Base-by-base conservation (phyloP, 352 stramenopile genomes). In the Globisporangium megalacanthum region DNA sequence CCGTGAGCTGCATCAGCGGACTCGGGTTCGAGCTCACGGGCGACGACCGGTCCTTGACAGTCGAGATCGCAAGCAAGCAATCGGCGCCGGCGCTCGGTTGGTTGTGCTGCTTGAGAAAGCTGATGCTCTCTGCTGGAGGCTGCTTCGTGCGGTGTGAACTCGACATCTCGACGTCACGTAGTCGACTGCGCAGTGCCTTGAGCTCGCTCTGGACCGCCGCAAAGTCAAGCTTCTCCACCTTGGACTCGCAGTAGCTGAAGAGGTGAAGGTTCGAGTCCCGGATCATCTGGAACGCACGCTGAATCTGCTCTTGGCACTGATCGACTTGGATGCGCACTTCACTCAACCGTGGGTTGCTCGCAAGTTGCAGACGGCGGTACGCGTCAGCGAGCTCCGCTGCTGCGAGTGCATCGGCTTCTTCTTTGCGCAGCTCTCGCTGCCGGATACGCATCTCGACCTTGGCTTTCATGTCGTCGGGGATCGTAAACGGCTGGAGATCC, bases 361-460 rank as follows among this genome's bases (percentile, higher is more conserved):
- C 71, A 4, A 91, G 65, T 37, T 86, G 71, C 6, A 91, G 35
- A 8, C 80, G 68, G 8, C 77, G 64, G 52, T 91, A 91, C 3
- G 80, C 80, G 7, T 88, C 76, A 0, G 74, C 63, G 10, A 91
- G 47, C 41, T 91, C 80, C 4, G 66, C 58, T 0, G 68, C 69
- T 19, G 78, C 73, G 36, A 58, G 56, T 15, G 69, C 69, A 14
- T 85, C 77, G 19, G 62, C 64, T 52, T 86, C 75, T 6, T 66
- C 62, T 48, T 89, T 86, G 0, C 66, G 77, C 4, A 60, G 54
- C 52, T 88, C 73, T 52, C 77, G 69, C 22, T 83, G 64, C 4
- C 80, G 78, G 44, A 91, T 89, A 41, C 79, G 75, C 33, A 61
- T 61, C 52, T 93, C 83, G 13, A 93, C 83, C 45, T 89, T 90